A percentile compares a stretch with the other conserved stretches of the same genome.
Evolutionary conservation across 805 yeast genomes (phyloP).

Genomic region (Debaryomyces maramus): DNA sequence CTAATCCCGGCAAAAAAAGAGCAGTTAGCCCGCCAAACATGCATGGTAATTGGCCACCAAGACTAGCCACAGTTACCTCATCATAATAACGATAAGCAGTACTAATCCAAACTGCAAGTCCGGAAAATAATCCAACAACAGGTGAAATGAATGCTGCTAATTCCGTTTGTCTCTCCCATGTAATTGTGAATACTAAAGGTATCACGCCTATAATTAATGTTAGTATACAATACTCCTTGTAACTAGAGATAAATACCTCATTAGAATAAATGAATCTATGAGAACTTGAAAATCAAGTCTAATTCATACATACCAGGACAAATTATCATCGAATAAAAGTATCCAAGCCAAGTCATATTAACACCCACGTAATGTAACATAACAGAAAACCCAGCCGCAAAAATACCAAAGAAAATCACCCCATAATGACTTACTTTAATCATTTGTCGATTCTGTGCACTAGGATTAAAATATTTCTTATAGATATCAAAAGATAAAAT

Average conservation of each 20-base stretch:
- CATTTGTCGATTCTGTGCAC: constrained; percentile 43
- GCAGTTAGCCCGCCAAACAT: constrained; percentile 35
- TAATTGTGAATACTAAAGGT: constrained; percentile 33
- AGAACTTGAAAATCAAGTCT: neutral
- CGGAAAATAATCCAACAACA: constrained; percentile 27
- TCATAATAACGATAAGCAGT: constrained; percentile 30
- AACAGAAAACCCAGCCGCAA: constrained; percentile 39
- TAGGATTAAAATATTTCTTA: constrained; percentile 42
- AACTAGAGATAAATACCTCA: too few relatives aligned
- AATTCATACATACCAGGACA: constrained; percentile 24
- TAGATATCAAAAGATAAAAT: constrained; percentile 48
- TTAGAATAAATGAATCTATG: too few relatives aligned
- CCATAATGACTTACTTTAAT: constrained; percentile 43
- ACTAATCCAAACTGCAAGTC: constrained; percentile 31
- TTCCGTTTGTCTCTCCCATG: constrained; percentile 32
- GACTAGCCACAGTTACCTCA: constrained; percentile 22
- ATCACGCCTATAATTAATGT: constrained; percentile 23
- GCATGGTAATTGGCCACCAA: constrained; percentile 34
- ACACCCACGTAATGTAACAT: constrained; percentile 32
- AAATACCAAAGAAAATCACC: constrained; percentile 39
- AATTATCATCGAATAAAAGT: constrained; percentile 35
- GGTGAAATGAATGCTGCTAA: constrained; percentile 33
- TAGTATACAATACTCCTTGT: constrained; percentile 3
- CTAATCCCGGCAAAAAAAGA: constrained; percentile 30
- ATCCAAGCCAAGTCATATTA: constrained; percentile 32